Evolutionary conservation across 352 stramenopile genomes (phyloP).

Genomic region (Pythium periplocum): DNA sequence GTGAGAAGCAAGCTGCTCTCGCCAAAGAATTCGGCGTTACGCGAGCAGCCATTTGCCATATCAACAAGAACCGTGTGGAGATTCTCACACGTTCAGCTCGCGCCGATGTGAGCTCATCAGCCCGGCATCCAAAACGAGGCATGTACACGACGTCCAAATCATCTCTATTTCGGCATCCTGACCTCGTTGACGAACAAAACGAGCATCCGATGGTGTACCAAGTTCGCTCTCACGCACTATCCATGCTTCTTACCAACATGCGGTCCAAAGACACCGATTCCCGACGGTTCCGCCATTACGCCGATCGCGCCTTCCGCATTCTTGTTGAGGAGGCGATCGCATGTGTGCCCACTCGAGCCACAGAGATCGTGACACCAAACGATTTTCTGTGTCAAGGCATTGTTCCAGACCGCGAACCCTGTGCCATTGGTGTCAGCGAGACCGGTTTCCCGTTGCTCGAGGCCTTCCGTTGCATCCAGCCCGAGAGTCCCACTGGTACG

Average conservation of each 20-base stretch:
- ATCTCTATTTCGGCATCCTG: conserved; percentile 4
- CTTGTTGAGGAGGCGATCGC: conserved; percentile 27
- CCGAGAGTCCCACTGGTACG: conserved; percentile 17
- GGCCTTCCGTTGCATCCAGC: conserved; percentile 20
- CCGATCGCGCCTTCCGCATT: conserved; percentile 20
- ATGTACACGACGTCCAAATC: conserved; percentile 23
- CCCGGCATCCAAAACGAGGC: conserved; percentile 18
- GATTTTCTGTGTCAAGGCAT: conserved; percentile 8
- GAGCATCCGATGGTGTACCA: conserved; percentile 19
- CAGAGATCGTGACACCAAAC: conserved; percentile 13
- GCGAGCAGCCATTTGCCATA: conserved; percentile 32
- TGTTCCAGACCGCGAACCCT: conserved; percentile 7
- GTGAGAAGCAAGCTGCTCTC: conserved; percentile 33
- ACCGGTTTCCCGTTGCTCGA: conserved; percentile 22
- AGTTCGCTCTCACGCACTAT: conserved; percentile 16
- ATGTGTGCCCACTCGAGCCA: conserved; percentile 7
- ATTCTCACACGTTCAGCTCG: conserved; percentile 26
- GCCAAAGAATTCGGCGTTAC: conserved; percentile 33
- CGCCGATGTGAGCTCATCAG: conserved; percentile 12
- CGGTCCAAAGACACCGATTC: conserved; percentile 6
- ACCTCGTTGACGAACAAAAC: conserved; percentile 3
- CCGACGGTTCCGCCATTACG: conserved; percentile 9
- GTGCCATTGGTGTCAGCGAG: conserved; percentile 17
- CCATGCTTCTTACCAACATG: conserved; percentile 19
- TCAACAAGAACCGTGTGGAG: conserved; percentile 38